phyloP scores from a whole-genome alignment of 768 basidiomycete species.

The Tulasnella sp. region DNA sequence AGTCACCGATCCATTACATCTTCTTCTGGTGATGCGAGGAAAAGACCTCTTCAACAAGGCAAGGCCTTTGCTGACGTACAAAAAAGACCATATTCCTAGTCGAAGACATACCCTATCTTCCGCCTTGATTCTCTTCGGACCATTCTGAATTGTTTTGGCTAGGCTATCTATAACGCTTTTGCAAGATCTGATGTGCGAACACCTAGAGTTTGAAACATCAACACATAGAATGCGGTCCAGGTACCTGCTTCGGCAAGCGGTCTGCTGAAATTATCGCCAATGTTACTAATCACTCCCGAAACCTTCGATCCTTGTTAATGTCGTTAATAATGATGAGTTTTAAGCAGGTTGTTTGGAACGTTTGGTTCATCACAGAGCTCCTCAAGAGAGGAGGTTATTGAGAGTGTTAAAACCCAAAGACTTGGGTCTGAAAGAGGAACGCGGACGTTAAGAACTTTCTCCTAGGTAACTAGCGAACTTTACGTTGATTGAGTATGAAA shows the following conservation, averaged over 20 bases:
- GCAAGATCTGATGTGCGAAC: not conserved
- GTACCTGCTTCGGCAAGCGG: too few relatives aligned
- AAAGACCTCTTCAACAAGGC: not conserved
- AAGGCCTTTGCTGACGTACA: too few relatives aligned
- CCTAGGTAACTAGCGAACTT: not conserved
- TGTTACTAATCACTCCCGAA: too few relatives aligned
- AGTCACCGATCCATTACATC: not conserved
- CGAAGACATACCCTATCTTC: not conserved
- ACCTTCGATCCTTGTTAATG: too few relatives aligned
- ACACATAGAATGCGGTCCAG: too few relatives aligned
- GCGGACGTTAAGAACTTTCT: not conserved
- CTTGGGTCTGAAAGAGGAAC: constrained; percentile 51
- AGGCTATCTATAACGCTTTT: not conserved
- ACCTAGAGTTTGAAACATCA: too few relatives aligned
- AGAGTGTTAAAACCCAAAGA: constrained; percentile 57
- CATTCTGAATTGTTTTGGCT: not conserved
- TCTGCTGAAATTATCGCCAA: too few relatives aligned
- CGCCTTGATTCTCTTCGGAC: not conserved
- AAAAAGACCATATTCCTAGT: too few relatives aligned
- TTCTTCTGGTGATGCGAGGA: not conserved
- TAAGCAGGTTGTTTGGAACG: too few relatives aligned
- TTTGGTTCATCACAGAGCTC: too few relatives aligned
- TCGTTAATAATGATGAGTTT: too few relatives aligned
- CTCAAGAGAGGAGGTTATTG: constrained; percentile 58
- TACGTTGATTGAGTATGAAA: not conserved